Evolutionary conservation across 352 stramenopile species (phyloP).

Genomic region (Phytophthora multivora): DNA sequence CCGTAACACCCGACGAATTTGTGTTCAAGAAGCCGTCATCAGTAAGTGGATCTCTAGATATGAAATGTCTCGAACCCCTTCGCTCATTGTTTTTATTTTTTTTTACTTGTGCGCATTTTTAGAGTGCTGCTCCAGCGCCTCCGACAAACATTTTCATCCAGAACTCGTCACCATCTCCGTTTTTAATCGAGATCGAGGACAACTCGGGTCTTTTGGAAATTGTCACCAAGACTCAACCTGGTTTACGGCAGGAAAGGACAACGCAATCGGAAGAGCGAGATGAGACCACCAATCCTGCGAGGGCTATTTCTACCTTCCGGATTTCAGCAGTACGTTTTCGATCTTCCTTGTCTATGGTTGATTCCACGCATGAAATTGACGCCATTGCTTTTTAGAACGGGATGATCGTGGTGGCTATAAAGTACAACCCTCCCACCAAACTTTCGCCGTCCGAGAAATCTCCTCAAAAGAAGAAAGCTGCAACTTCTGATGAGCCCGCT

Average conservation of each 20-base stretch:
- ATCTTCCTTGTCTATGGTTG: not conserved
- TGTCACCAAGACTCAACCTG: conserved; percentile 43
- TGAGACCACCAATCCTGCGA: conserved; percentile 11
- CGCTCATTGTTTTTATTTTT: not conserved
- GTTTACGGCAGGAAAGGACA: conserved; percentile 3
- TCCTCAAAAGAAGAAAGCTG: conserved; percentile 18
- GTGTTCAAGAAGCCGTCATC: conserved; percentile 60
- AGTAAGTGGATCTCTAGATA: conserved; percentile 11
- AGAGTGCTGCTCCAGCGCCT: conserved; percentile 28
- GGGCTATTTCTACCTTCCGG: conserved; percentile 37
- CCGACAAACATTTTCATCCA: conserved; percentile 82
- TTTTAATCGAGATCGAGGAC: conserved; percentile 68
- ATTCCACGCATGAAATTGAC: not conserved
- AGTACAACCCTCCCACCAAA: conserved; percentile 40
- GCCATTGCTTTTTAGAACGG: conserved; percentile 46
- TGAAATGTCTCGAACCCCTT: not conserved
- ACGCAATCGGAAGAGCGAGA: conserved; percentile 19
- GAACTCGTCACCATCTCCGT: conserved; percentile 64
- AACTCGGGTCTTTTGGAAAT: conserved; percentile 59
- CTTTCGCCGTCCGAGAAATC: conserved; percentile 13
- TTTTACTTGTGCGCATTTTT: not conserved
- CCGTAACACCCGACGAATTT: conserved; percentile 65
- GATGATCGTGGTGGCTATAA: conserved; percentile 80
- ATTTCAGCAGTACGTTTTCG: conserved; percentile 53
- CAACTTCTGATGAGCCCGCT: conserved; percentile 2